Evolutionary conservation across 352 stramenopile genomes (phyloP).

Genomic region (Phytopythium cucurbitacearum): DNA sequence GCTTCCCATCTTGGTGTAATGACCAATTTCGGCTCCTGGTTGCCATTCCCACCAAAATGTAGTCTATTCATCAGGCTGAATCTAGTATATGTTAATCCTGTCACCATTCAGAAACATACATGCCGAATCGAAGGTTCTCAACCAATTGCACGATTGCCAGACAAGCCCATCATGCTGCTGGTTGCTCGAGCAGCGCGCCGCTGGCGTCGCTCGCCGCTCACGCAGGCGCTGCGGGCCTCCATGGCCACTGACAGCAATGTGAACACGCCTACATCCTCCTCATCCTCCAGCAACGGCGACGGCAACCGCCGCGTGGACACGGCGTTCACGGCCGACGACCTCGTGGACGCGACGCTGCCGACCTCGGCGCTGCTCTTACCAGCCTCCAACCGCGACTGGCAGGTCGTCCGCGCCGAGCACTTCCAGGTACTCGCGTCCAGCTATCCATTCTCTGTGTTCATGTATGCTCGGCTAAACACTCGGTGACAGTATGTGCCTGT

Average conservation of each 20-base stretch:
- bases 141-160: no score
- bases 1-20: no score
- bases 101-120: no score
- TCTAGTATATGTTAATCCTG: no score
- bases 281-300: background rate
- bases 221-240: background rate
- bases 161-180: no score
- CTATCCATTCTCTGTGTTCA: background rate
- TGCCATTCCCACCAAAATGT: no score
- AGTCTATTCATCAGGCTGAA: no score
- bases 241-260: no score
- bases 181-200: no score
- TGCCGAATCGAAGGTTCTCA: no score
- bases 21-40: no score
- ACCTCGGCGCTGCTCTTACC: slow-evolving; percentile 22
- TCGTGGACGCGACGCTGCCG: background rate
- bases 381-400: slow-evolving; percentile 33
- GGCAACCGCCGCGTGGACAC: background rate
- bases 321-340: background rate
- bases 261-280: background rate
- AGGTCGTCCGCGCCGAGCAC: slow-evolving; percentile 45
- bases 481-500: slow-evolving; percentile 23
- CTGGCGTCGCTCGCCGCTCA: no score
- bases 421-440: slow-evolving; percentile 19
- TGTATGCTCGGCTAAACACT: background rate